Evolutionary conservation across 129 eudicot species (phyloP), one percentile per base, ranked within the genome.

Genomic region (Pittosporum tobira): DNA sequence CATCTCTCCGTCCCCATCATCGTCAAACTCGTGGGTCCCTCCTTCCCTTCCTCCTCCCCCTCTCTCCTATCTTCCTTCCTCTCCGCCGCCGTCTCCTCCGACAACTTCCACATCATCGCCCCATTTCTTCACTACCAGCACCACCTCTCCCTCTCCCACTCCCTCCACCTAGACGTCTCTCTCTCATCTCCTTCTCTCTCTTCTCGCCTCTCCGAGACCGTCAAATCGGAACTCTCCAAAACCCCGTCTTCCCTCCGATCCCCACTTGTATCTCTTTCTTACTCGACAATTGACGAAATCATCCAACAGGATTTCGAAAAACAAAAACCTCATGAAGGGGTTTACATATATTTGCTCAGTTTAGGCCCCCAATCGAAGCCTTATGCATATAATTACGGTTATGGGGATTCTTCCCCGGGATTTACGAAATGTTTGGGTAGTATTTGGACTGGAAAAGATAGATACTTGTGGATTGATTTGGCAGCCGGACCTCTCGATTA

Each of bases 401-500:
- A 71, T 20, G 93, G 95, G 0, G 98, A 81, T 3, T 67, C 80
- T 5, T 82, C 95, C 1, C 77, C 84, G 1, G 89, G 79, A 1
- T 66, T 65, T 13, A 77, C 94, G 19, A 80, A 73, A 55, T 91
- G 98, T 56, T 51, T 81, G 63, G 98, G 98, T 3, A 77, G 66
- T 37, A 36, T 91, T 21, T 91, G 95, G 95, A 67, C 87, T 3
- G 89, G 89, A 0, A 76, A 76, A 36, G 80, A 74, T 8, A 74
- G 95, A 48, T 91, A 91, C 51, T 27, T 86, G 65, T 91, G 98
- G 95, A 72, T 91, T n/a, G 98, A 91, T 67, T 65, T 91, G 62
- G 81, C 80, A 2, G 98, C 98, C 0, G 98, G 98, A 2, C 98
- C 98, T n/a, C 87, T 90, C 1, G 98, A 90, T 36, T 90, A 90